phyloP scores from a whole-genome alignment of 805 yeast genomes.

The Candida awuae region DNA sequence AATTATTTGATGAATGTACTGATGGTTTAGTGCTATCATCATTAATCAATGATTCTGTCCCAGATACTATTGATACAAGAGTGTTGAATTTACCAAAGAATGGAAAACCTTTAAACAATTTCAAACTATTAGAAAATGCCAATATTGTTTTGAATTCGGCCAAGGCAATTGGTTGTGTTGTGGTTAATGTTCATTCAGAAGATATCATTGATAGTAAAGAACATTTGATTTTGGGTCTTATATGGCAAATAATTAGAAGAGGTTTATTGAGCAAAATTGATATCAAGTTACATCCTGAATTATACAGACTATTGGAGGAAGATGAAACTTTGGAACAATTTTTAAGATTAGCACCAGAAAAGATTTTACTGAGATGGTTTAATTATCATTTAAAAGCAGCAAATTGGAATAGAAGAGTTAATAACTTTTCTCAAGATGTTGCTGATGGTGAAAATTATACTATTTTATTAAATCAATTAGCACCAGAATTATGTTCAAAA shows the following conservation, averaged over 20 bases:
- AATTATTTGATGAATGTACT: slow-evolving; percentile 91
- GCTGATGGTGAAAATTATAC: slow-evolving; percentile 95
- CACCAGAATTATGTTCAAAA: slow-evolving; percentile 73
- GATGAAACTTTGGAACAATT: slow-evolving; percentile 97
- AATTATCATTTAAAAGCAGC: slow-evolving; percentile 94
- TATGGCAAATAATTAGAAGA: slow-evolving; percentile 97
- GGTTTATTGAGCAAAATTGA: slow-evolving; percentile 93
- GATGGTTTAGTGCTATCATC: slow-evolving; percentile 92
- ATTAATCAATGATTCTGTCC: slow-evolving; percentile 94
- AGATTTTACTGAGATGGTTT: slow-evolving; percentile 94
- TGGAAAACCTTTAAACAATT: slow-evolving; percentile 77
- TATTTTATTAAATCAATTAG: slow-evolving; percentile 77
- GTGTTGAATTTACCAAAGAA: slow-evolving; percentile 83
- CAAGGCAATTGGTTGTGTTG: slow-evolving; percentile 97
- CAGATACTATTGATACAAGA: slow-evolving; percentile 97
- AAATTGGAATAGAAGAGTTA: slow-evolving; percentile 75
- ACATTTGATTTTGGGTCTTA: slow-evolving; percentile 81
- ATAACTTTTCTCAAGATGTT: slow-evolving; percentile 81
- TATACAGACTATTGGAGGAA: slow-evolving; percentile 87
- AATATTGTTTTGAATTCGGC: slow-evolving; percentile 97
- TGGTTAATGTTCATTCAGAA: slow-evolving; percentile 94
- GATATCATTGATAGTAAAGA: slow-evolving; percentile 90
- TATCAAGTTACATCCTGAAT: slow-evolving; percentile 91
- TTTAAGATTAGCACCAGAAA: slow-evolving; percentile 94
- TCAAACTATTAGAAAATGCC: slow-evolving; percentile 94